phyloP scores from a whole-genome alignment of 2,329 filamentous ascomycete genomes.

The Anthostomella pinea region DNA sequence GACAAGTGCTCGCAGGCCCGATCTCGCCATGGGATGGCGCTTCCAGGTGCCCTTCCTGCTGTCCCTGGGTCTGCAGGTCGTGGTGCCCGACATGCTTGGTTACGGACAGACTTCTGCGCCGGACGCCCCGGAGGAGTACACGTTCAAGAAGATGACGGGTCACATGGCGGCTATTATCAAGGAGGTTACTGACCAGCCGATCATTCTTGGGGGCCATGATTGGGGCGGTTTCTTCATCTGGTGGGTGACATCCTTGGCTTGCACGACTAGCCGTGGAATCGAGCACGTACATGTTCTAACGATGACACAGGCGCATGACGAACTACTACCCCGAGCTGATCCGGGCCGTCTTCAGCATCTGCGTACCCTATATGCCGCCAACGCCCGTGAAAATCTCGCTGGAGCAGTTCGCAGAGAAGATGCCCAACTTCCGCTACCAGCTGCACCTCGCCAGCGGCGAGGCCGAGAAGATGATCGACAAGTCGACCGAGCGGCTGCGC shows the following conservation, averaged over 20 bases:
- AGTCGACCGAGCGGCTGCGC: slow-evolving; percentile 54
- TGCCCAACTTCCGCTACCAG: slow-evolving; percentile 81
- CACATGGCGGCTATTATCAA: slow-evolving; percentile 72
- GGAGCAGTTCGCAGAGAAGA: slow-evolving; percentile 53
- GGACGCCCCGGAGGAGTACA: slow-evolving; percentile 60
- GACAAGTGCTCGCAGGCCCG: slow-evolving; percentile 67
- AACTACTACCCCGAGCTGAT: slow-evolving; percentile 72
- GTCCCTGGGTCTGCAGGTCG: slow-evolving; percentile 70
- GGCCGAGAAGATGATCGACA: slow-evolving; percentile 58
- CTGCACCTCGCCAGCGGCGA: slow-evolving; percentile 71
- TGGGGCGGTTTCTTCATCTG: slow-evolving; percentile 83
- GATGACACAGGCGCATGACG: slow-evolving; percentile 51
- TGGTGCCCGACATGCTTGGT: slow-evolving; percentile 83
- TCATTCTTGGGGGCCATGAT: slow-evolving; percentile 89
- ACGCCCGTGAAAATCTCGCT: slow-evolving; percentile 50
- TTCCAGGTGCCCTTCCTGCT: slow-evolving; percentile 79
- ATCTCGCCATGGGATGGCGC: slow-evolving; percentile 82
- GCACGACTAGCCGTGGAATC: neutral
- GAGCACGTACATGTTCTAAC: no score
- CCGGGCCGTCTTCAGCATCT: slow-evolving; percentile 73
- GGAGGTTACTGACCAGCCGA: slow-evolving; percentile 49
- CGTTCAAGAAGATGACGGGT: slow-evolving; percentile 66
- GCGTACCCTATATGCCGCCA: slow-evolving; percentile 69
- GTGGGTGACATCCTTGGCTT: slow-evolving; percentile 13
- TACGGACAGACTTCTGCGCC: slow-evolving; percentile 77